phyloP scores from a whole-genome alignment of 345 rosid species.

The Lepidium didymum region DNA sequence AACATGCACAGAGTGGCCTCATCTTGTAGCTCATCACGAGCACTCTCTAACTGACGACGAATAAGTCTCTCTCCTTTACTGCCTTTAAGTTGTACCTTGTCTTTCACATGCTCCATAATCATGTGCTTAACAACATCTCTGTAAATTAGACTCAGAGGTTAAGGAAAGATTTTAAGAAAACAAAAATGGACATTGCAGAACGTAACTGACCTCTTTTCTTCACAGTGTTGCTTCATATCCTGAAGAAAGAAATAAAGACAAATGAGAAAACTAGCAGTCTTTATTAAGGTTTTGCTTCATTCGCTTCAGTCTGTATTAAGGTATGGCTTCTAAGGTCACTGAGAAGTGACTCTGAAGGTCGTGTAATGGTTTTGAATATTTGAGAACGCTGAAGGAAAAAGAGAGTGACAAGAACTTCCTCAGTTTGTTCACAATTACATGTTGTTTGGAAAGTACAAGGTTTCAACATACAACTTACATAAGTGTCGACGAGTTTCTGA shows the following conservation, averaged over 20 bases:
- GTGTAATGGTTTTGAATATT: slow-evolving; percentile 70
- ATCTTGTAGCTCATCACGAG: slow-evolving; percentile 64
- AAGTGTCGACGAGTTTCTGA: slow-evolving; percentile 75
- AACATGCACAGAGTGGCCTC: slow-evolving; percentile 81
- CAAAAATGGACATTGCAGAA: slow-evolving; percentile 2
- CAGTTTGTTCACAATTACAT: not conserved
- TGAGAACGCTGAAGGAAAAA: slow-evolving; percentile 62
- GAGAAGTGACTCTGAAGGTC: slow-evolving; percentile 90
- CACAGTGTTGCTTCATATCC: slow-evolving; percentile 99
- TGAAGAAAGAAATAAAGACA: slow-evolving; percentile 24
- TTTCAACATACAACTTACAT: slow-evolving; percentile 57
- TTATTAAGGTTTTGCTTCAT: not conserved
- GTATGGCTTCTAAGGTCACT: slow-evolving; percentile 85
- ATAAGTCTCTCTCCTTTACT: slow-evolving; percentile 55
- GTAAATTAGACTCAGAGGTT: slow-evolving; percentile 23
- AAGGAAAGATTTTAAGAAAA: not conserved
- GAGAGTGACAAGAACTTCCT: not conserved
- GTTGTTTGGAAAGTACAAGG: not conserved
- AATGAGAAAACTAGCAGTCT: not conserved
- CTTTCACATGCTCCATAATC: slow-evolving; percentile 67
- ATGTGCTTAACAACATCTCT: slow-evolving; percentile 67
- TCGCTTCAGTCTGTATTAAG: no score
- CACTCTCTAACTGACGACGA: slow-evolving; percentile 59
- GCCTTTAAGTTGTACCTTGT: slow-evolving; percentile 67
- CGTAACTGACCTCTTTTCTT: slow-evolving; percentile 72